These are phyloP conservation scores for Monosporascus sp. DNA, from an alignment of 2,329 filamentous ascomycete species.

Conservation along the genomic window DNA sequence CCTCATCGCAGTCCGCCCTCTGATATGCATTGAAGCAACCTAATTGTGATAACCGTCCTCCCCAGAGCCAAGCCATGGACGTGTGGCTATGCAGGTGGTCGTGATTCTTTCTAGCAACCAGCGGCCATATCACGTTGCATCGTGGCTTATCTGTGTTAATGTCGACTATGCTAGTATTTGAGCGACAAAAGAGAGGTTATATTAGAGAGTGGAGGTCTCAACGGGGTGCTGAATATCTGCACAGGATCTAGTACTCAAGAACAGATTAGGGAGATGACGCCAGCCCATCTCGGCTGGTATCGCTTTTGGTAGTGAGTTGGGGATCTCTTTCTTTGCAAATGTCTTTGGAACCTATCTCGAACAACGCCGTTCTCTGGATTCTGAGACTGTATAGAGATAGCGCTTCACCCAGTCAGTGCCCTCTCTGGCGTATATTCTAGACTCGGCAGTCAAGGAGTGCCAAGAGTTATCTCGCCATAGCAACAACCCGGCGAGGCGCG, in stretches of 20 bases:
- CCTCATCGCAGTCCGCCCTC: neutral
- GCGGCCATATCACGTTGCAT: neutral
- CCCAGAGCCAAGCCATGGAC: neutral
- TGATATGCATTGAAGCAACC: neutral
- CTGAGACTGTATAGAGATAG: too few species aligned
- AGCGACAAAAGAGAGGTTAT: too few species aligned
- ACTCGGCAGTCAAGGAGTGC: neutral
- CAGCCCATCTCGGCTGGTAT: too few species aligned
- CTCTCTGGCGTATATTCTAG: neutral
- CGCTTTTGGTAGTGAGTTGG: too few species aligned
- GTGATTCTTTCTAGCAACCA: neutral
- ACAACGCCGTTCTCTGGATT: too few species aligned
- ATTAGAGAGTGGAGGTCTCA: too few species aligned
- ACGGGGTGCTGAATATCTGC: too few species aligned
- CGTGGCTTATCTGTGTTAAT: neutral
- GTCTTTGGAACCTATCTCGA: too few species aligned
- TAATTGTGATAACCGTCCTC: neutral
- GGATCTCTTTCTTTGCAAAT: too few species aligned
- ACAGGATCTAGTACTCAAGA: too few species aligned
- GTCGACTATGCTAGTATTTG: neutral
- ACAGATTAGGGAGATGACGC: too few species aligned
- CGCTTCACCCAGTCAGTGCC: too few species aligned
- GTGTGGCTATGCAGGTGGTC: neutral
- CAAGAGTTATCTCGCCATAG: neutral
- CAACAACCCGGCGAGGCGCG: neutral